Base-by-base conservation (phyloP, 176 grass and related monocot species). In the Oryza coarctata region DNA sequence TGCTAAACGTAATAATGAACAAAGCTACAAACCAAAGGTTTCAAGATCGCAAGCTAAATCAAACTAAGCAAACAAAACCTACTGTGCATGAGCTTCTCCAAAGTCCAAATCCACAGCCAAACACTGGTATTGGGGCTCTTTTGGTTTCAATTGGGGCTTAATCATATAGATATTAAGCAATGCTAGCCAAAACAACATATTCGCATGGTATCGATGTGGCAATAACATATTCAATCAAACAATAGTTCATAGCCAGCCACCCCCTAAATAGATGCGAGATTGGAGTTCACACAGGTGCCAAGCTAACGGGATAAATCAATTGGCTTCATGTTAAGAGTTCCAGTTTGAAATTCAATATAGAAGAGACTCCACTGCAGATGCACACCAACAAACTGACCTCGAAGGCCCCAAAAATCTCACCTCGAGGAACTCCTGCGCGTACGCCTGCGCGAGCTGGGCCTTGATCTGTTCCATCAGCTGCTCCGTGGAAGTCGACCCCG, bases 371-470 rank as follows among this genome's bases (percentile, higher is more conserved):
- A 1, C 9, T 14, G 33, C 57, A 25, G 27, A 73, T 57, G 41
- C 75, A 64, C 34, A 23, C 15, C 8, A n/a, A 60, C 52, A 64
- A 62, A 22, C 22, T 4, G 57, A 18, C 55, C 8, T 25, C 55
- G 22, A 68, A 34, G 26, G 33, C 5, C 31, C 50, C 2, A 22
- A 22, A 10, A 17, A 47, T 63, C 2, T 64, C 64, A 88, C 91
- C 88, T 94, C 88, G 23, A 94, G 74, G 63, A 90, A 79, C 63
- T 90, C 91, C 68, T 89, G 84, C 39, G 91, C 76, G 77, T 89
- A 89, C 34, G 88, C 85, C 68, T 90, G 82, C 23, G 82, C 85
- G 52, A 94, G 77, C 55, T 86, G 91, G 3, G 69, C 32, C 78
- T 79, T 88, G 63, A 90, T 57, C 73, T 83, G 74, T 18, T 89